A percentile compares a stretch with the other conserved stretches of the same genome.
Evolutionary conservation across 2,329 filamentous ascomycete genomes (phyloP).

Genomic region (Cladophialophora bantiana): DNA sequence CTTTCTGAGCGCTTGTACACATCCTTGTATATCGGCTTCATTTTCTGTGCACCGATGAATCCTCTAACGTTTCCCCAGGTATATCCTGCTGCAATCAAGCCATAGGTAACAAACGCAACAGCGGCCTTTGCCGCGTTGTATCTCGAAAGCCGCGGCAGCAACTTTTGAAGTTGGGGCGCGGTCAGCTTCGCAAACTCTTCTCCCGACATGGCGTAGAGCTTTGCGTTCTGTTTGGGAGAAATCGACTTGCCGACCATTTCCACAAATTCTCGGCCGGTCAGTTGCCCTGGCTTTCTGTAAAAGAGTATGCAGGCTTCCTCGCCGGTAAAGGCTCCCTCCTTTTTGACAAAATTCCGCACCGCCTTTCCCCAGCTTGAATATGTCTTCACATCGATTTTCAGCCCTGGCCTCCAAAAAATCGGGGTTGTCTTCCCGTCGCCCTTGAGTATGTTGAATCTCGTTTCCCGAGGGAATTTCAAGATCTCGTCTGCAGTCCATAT

Average conservation of each 20-base stretch:
- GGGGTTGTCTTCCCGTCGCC: not conserved
- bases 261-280: not conserved
- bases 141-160: not conserved
- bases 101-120: not conserved
- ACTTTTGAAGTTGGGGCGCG: not conserved
- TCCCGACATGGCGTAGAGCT: constrained; percentile 1
- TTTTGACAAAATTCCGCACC: not conserved
- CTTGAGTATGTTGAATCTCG: not conserved
- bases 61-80: not conserved
- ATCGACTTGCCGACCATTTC: not conserved
- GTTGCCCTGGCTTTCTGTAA: not conserved
- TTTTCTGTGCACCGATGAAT: not conserved
- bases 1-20: not conserved
- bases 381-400: not conserved
- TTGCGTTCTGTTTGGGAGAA: not conserved
- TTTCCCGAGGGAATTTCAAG: not conserved
- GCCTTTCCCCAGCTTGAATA: not conserved
- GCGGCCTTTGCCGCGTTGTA: not conserved
- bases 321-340: not conserved
- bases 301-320: not conserved
- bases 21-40: not conserved
- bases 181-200: not conserved
- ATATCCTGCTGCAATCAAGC: not conserved
- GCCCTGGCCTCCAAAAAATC: not conserved
- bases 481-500: not conserved